Conservation (phyloP, 306 rosid species). For the Trifolium dubium region DNA sequence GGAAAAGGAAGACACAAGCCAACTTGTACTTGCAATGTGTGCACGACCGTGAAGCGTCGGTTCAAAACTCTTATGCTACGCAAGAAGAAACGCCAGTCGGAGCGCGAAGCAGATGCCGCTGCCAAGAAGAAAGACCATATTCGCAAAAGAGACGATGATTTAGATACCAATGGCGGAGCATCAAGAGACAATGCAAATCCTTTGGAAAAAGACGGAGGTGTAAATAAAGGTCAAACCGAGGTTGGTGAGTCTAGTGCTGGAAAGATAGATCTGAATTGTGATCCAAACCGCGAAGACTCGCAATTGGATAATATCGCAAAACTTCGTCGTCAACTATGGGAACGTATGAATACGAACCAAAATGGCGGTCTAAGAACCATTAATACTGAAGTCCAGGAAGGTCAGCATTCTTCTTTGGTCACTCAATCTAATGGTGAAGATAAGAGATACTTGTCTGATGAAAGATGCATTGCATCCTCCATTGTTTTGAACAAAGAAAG, state of each 20-base stretch:
- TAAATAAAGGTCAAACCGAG: conserved; percentile 47
- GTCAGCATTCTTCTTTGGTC: conserved; percentile 46
- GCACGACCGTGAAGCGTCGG: conserved; percentile 92
- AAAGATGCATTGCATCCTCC: conserved; percentile 52
- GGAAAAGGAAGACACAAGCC: conserved; percentile 94
- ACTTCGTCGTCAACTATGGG: conserved; percentile 38
- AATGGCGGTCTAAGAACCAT: conserved; percentile 47
- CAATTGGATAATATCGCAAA: conserved; percentile 53
- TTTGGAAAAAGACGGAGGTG: conserved; percentile 49
- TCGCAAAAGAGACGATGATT: conserved; percentile 43
- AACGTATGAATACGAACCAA: conserved; percentile 42
- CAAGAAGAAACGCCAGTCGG: conserved; percentile 83
- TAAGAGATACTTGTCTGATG: conserved; percentile 54
- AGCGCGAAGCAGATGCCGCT: conserved; percentile 59
- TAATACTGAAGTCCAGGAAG: conserved; percentile 44
- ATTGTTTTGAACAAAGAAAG: conserved; percentile 53
- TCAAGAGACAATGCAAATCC: conserved; percentile 44
- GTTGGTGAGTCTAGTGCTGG: conserved; percentile 59
- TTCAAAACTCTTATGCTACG: conserved; percentile 90
- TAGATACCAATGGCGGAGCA: conserved; percentile 51
- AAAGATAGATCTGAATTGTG: conserved; percentile 78
- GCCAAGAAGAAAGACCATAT: conserved; percentile 46
- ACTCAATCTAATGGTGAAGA: conserved; percentile 48
- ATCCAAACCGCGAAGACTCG: conserved; percentile 71
- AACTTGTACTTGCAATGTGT: conserved; percentile 88